Base-by-base conservation (phyloP, 2,329 filamentous ascomycete species). In the Fusarium torreyae region DNA sequence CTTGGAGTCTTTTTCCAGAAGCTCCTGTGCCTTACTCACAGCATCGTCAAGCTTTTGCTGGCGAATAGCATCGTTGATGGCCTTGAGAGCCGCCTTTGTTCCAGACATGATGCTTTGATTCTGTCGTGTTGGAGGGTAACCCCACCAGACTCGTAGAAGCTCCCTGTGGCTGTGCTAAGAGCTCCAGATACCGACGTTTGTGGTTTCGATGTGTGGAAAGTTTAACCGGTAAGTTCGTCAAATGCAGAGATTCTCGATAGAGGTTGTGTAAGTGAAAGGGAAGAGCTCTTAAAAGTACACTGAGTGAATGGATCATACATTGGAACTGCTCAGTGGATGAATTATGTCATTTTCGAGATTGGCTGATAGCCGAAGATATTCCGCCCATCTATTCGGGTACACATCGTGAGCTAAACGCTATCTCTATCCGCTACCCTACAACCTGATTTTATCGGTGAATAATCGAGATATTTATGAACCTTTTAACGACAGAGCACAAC, bases 21-120 rank as follows among this genome's bases (percentile, higher is more conserved):
- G 84, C 28, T 87, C 86, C 64, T 89, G 85, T 6, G 93, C 90
- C 77, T 94, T 89, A 31, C 87, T 82, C 51, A 91, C 85, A 43
- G 92, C 94, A 75, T 92, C 90, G 63, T 92, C 91, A 83, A 91
- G 97, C 75, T 96, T 91, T 74, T 92, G 88, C 63, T 90, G 87
- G 76, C 93, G 92, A 71, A 97, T 86, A 46, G 91, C 90, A 68
- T 92, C 87, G 76, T 91, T 92, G 69, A 96, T 92, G 70, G 91
- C 89, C 82, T 97, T 97, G 73, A 98, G 84, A 62, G 90, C 88
- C 54, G 90, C 87, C 82, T 97, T 97, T 77, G 84, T 78, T 66
- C 79, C 80, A 42, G 85, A 84, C 86, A 88, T 88, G 67, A 61
- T 77, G 74, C 54, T 58, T 63, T 43, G 53, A 26, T 50, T 69